These are phyloP conservation scores for Pachysandra terminalis DNA, from an alignment of 164 flowering plant genomes.

Conservation along the genomic window DNA sequence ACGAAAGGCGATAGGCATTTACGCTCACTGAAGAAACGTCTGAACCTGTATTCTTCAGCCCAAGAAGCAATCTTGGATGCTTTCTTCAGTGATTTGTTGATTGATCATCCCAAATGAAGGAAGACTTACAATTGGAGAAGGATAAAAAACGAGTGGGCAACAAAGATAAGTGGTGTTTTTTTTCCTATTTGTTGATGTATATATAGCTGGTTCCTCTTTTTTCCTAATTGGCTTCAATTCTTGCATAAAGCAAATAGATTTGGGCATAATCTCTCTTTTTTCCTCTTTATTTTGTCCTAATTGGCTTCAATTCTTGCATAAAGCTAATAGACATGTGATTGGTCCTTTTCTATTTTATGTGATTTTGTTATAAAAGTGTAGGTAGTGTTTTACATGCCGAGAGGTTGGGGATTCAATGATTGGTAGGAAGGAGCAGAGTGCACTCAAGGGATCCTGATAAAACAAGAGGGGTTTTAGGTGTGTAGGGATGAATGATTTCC, in stretches of 20 bases:
- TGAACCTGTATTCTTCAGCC: slow-evolving; percentile 56
- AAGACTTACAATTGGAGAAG: background rate
- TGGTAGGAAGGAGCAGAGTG: too few relatives aligned
- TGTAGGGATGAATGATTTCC: too few relatives aligned
- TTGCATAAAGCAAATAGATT: background rate
- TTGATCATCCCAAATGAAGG: slow-evolving; percentile 23
- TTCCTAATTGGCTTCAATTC: background rate
- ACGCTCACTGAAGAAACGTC: slow-evolving; percentile 76
- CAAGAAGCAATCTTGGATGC: slow-evolving; percentile 71
- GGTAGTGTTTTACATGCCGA: too few relatives aligned
- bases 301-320: background rate
- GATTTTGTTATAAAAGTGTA: too few relatives aligned
- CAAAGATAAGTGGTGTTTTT: too few relatives aligned
- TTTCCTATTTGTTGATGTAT: too few relatives aligned
- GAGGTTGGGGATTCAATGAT: too few relatives aligned
- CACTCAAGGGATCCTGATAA: too few relatives aligned
- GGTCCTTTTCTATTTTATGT: too few relatives aligned
- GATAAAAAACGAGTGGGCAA: background rate
- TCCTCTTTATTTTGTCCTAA: too few relatives aligned
- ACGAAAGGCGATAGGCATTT: slow-evolving; percentile 68
- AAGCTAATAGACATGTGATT: background rate
- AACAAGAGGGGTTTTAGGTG: too few relatives aligned
- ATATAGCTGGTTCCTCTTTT: too few relatives aligned
- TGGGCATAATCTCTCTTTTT: background rate
- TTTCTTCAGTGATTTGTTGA: slow-evolving; percentile 59